Base-by-base conservation (phyloP, 2,329 filamentous ascomycete species). In the Aureobasidium sp. region DNA sequence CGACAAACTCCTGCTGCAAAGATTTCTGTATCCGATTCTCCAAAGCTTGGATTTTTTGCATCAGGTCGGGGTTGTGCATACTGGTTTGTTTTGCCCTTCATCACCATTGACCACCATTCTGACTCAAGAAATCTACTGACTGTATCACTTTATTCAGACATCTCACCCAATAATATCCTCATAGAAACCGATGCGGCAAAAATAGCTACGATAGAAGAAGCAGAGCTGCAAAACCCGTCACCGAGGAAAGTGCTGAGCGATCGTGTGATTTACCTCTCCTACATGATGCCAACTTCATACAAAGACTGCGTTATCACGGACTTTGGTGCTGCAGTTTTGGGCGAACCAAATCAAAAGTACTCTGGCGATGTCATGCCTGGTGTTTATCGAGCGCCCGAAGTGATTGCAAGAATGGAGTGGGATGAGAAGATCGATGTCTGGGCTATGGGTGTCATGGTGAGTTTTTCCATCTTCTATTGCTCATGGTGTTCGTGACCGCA, bases 311-410 rank as follows among this genome's bases (percentile, higher is more conserved):
- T 65, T 4, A 65, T 76, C 7, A 68, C 66, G 42, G 74, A 77
- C 61, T 63, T 76, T 2, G 71, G 74, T 8, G 69, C 73, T 60
- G 74, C 74, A 15, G 67, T 69, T 11, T 63, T 65, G n/a, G 72
- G 69, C 15, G 68, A 67, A 46, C 46, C 62, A 21, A 63, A 61
- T 8, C 53, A 64, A 33, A 63, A 61, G 35, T 40, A 65, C 54
- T 57, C 21, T n/a, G 61, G 62, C 23, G 60, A 63, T 53, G 64
- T 69, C 9, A 71, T 74, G 67, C 73, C 74, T 13, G 61, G 72
- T 50, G 63, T 71, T 9, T 75, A 74, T 58, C 64, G 73, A n/a
- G 69, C 73, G 29, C 73, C 73, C 2, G 73, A 76, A 60, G 68
- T 74, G 5, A 68, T 75, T 43, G 64, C 75, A 5, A 66, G 67